Percentiles rank a stretch among this genome's conserved stretches.
phyloP scores from a whole-genome alignment of 2,329 filamentous ascomycete genomes.

The Talaromyces sp. region DNA sequence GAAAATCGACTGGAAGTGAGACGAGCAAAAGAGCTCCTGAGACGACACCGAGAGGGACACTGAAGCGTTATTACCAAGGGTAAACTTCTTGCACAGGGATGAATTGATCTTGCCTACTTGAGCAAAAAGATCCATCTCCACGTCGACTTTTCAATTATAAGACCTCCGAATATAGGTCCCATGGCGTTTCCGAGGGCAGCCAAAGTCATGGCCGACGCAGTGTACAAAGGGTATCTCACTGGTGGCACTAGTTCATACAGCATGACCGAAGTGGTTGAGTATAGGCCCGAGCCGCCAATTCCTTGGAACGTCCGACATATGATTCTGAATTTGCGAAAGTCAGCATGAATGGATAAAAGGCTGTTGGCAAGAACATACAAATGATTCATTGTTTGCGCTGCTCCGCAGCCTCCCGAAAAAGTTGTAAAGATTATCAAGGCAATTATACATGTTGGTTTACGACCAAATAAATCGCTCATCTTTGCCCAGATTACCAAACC shows the following conservation, averaged over 20 bases:
- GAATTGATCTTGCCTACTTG: constrained; percentile 14
- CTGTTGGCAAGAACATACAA: background rate
- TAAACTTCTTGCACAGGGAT: background rate
- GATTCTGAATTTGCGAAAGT: constrained; percentile 1
- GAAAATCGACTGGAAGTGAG: background rate
- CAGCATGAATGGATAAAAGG: background rate
- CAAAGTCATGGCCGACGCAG: background rate
- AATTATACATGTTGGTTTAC: constrained; percentile 4
- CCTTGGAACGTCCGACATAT: constrained; percentile 13
- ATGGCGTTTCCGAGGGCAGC: constrained; percentile 8
- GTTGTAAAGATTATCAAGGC: constrained; percentile 2
- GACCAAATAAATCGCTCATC: constrained; percentile 13
- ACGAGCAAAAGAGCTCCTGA: background rate
- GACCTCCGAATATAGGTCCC: constrained; percentile 24
- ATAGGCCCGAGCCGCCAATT: constrained; percentile 13
- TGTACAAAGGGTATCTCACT: constrained; percentile 12
- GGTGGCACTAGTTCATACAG: constrained; percentile 18
- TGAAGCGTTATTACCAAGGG: background rate
- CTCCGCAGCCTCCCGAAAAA: constrained; percentile 13
- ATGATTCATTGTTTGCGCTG: constrained; percentile 15
- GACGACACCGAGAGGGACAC: constrained; percentile 8
- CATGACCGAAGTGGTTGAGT: constrained; percentile 18
- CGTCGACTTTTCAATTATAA: constrained; percentile 19
- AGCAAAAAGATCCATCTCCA: constrained; percentile 28
- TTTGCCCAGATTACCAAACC: constrained; percentile 12